A percentile compares a stretch with the other conserved stretches of the same genome.
Evolutionary conservation across 2,329 filamentous ascomycete species (phyloP).

Genomic region (Biscogniauxia sp.): DNA sequence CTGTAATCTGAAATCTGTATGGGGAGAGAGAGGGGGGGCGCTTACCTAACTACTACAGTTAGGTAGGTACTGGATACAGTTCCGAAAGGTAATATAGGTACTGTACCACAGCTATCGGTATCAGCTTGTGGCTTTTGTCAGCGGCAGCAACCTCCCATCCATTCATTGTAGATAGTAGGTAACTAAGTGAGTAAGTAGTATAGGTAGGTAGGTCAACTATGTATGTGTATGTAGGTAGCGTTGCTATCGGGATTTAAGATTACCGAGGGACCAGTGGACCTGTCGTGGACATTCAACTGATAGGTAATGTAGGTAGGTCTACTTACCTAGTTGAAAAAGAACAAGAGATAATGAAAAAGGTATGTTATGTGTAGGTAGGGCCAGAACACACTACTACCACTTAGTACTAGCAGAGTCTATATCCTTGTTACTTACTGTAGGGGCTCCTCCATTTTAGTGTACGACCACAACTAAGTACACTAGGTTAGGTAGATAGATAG

Average conservation of each 20-base stretch:
- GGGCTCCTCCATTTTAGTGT: neutral
- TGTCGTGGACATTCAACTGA: too few relatives aligned
- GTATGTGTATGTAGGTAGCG: too few relatives aligned
- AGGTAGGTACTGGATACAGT: neutral
- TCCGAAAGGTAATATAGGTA: too few relatives aligned
- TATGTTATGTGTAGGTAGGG: too few relatives aligned
- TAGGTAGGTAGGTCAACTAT: neutral
- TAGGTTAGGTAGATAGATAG: too few relatives aligned
- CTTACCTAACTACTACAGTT: neutral
- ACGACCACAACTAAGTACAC: too few relatives aligned
- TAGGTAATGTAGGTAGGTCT: too few relatives aligned
- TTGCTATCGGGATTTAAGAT: neutral
- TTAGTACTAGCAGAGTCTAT: too few relatives aligned
- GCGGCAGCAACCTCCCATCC: neutral
- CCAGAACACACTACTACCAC: too few relatives aligned
- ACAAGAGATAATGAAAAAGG: neutral
- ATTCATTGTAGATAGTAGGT: neutral
- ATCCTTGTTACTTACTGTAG: constrained; percentile 1
- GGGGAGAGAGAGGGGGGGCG: too few relatives aligned
- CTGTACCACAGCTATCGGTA: too few relatives aligned
- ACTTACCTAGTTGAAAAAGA: neutral
- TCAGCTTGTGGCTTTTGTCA: neutral
- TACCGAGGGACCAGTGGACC: neutral
- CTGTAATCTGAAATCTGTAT: neutral
- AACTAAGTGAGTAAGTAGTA: too few relatives aligned